Percentiles rank a stretch among this genome's conserved stretches.
phyloP scores from a whole-genome alignment of 495 filamentous ascomycete genomes.

The Evernia prunastri region DNA sequence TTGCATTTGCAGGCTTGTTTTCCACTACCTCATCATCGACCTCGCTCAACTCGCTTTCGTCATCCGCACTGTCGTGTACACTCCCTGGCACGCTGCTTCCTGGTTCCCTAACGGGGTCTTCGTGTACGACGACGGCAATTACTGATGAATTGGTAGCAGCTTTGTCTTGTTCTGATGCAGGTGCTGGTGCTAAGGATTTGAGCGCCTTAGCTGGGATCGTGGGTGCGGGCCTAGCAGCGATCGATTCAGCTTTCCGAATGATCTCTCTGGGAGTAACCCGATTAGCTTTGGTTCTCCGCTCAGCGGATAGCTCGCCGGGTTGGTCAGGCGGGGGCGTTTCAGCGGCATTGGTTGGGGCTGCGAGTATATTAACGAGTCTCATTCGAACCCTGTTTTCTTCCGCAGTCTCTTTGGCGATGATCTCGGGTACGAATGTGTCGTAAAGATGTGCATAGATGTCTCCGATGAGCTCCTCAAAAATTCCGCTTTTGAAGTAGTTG shows the following conservation, averaged over 20 bases:
- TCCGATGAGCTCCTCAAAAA: slow-evolving; percentile 83
- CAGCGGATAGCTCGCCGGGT: slow-evolving; percentile 6
- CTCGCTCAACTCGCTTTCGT: slow-evolving; percentile 76
- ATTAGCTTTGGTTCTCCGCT: slow-evolving; percentile 17
- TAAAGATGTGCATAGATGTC: slow-evolving; percentile 85
- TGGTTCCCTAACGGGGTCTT: slow-evolving; percentile 34
- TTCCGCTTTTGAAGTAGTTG: slow-evolving; percentile 76
- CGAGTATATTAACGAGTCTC: slow-evolving; percentile 53
- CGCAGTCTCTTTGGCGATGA: slow-evolving; percentile 40
- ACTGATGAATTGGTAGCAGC: slow-evolving; percentile 17
- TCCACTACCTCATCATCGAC: slow-evolving; percentile 41
- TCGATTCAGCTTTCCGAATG: slow-evolving; percentile 54
- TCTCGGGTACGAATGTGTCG: slow-evolving; percentile 43
- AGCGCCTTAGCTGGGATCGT: slow-evolving; percentile 34
- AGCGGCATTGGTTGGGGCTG: slow-evolving; percentile 29
- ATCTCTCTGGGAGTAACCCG: slow-evolving; percentile 44
- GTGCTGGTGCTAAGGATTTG: slow-evolving; percentile 16
- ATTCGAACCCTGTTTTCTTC: slow-evolving; percentile 52
- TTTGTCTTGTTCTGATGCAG: slow-evolving; percentile 23
- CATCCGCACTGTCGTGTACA: slow-evolving; percentile 68
- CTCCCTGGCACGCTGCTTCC: slow-evolving; percentile 49
- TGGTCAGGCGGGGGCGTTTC: slow-evolving; percentile 24
- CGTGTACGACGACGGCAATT: slow-evolving; percentile 34
- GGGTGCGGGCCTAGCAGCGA: slow-evolving; percentile 36
- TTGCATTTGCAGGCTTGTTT: slow-evolving; percentile 39